Evolutionary conservation across 2,329 filamentous ascomycete species (phyloP).

Genomic region (Tolypocladium album): DNA sequence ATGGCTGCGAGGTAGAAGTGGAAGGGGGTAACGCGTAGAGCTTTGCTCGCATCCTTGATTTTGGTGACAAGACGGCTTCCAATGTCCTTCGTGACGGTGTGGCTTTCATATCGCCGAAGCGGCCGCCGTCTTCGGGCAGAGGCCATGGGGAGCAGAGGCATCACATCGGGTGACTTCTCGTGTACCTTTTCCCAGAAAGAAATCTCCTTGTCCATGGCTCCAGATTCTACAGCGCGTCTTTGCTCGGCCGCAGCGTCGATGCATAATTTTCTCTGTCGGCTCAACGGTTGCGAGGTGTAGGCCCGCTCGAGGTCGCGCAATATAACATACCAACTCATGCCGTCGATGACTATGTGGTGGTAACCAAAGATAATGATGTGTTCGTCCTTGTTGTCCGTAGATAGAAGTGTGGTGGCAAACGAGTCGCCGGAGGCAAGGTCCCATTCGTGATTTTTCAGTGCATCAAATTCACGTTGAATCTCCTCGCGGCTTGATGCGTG

Average conservation of each 20-base stretch:
- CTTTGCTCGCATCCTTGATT: conserved; percentile 7
- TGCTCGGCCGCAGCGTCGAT: not conserved
- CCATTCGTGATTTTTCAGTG: conserved; percentile 18
- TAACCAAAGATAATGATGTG: conserved; percentile 32
- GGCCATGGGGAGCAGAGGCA: not conserved
- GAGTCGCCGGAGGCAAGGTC: conserved; percentile 25
- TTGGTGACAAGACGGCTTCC: not conserved
- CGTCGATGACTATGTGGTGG: conserved; percentile 43
- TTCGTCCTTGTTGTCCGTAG: conserved; percentile 17
- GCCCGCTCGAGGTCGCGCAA: conserved; percentile 29
- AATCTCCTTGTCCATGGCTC: not conserved
- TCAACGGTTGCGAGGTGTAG: conserved; percentile 16
- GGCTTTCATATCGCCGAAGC: not conserved
- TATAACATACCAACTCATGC: conserved; percentile 31
- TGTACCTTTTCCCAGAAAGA: not conserved
- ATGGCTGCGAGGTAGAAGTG: conserved; percentile 36
- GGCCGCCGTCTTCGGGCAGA: not conserved
- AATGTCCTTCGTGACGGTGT: conserved; percentile 1
- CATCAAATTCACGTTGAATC: conserved; percentile 14
- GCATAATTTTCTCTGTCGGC: conserved; percentile 8
- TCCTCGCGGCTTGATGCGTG: conserved; percentile 12
- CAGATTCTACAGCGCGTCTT: not conserved
- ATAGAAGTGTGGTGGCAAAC: conserved; percentile 18
- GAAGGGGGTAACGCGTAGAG: conserved; percentile 20
- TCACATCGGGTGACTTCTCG: not conserved